Evolutionary conservation across 345 rosid species (phyloP), one percentile per base, ranked within the genome.

Genomic region (Draba incana): DNA sequence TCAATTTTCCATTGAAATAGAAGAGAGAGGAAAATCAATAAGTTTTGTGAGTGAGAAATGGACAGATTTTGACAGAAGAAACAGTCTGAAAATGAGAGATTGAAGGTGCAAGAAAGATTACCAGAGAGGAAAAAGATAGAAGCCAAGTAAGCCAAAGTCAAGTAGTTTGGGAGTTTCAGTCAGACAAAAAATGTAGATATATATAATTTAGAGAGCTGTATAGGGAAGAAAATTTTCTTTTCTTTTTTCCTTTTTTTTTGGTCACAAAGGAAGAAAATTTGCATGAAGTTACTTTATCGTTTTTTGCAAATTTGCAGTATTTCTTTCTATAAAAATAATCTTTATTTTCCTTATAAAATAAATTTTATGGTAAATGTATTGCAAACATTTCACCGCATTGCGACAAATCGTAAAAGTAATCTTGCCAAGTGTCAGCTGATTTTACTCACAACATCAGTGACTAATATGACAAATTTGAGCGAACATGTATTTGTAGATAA

Each of bases 121-220:
- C 54, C 61, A 70, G 62, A 51, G 60, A 27, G 14, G 33, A 47
- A 15, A 35, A 25, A 14, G 45, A 51, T 11, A 37, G 12, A 60
- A 37, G 74, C 51, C 64, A 48, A 69, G 74, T 68, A 28, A 59
- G 74, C 49, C 14, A 33, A 38, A 57, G 47, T 55, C 55, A 64
- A 57, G 49, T 57, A 57, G 65, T 57, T 49, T 57, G 4, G 13
- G 28, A 35, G 56, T 46, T 68, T 37, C 13, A n/a, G 64, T 56
- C 7, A 35, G 57, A 63, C 23, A 2, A 23, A 47, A 9, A 10
- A 45, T 20, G 20, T 20, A 20, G 20, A 20, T 20, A 20, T 20
- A 20, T 20, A 20, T 20, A 20, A 20, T 30, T 48, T 50, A 11
- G 39, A 66, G 31, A 47, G 28, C 14, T 35, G 6, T 66, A 28